Evolutionary conservation across 2,329 filamentous ascomycete genomes (phyloP).

Genomic region (Sarocladium strictum): DNA sequence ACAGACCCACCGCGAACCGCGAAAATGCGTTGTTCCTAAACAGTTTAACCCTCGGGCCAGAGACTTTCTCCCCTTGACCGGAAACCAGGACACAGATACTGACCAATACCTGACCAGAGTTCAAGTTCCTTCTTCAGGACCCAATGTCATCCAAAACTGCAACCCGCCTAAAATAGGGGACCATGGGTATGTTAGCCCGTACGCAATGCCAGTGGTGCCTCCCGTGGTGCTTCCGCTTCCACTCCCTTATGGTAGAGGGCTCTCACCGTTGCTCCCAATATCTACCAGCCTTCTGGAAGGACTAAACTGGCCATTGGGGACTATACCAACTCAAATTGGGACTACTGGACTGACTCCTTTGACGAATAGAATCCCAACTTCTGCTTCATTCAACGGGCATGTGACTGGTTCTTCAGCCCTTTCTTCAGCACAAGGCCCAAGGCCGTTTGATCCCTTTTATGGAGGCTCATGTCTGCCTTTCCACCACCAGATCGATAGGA

Average conservation of each 20-base stretch:
- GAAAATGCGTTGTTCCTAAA: background rate
- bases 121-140: background rate
- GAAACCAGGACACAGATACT: background rate
- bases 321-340: background rate
- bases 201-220: background rate
- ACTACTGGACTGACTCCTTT: background rate
- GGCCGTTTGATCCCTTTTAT: too few species aligned
- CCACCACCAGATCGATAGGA: too few species aligned
- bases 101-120: background rate
- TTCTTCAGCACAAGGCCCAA: background rate
- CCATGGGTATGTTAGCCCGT: background rate
- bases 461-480: too few species aligned
- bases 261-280: background rate
- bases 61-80: background rate
- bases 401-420: background rate
- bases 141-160: background rate
- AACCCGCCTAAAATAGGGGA: background rate
- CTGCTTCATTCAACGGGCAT: background rate
- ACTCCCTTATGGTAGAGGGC: too few species aligned
- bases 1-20: background rate
- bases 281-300: background rate
- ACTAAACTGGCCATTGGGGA: background rate
- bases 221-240: background rate
- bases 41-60: conserved; percentile 3
- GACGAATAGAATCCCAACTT: background rate